These are phyloP conservation scores for Aspergillus sclerotioniger DNA, from an alignment of 495 filamentous ascomycete genomes.

Conservation along the genomic window DNA sequence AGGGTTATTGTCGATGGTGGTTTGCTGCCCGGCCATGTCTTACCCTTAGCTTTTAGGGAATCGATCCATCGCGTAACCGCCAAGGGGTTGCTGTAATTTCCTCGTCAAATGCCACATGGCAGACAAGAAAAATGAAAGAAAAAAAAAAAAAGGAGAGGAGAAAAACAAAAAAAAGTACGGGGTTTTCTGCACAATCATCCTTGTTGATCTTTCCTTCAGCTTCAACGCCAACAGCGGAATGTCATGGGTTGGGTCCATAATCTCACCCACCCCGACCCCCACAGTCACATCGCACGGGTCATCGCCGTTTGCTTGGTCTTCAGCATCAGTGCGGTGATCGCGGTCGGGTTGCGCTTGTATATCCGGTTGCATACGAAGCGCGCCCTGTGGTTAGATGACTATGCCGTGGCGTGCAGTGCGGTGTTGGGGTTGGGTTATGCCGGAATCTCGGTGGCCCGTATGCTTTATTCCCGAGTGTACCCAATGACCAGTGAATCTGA, in stretches of 20 bases:
- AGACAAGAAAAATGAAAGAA: not conserved
- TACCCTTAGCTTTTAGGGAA: not conserved
- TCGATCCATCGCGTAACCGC: not conserved
- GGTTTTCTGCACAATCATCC: not conserved
- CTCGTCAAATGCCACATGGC: not conserved
- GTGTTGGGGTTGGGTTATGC: conserved; percentile 23
- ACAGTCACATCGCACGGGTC: conserved; percentile 20
- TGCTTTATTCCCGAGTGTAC: conserved; percentile 12
- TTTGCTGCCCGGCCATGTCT: conserved; percentile 1
- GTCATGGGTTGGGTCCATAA: conserved; percentile 36
- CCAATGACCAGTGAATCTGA: conserved; percentile 3
- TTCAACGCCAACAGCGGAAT: not conserved
- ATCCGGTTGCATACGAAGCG: conserved; percentile 22
- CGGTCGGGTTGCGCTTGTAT: conserved; percentile 26
- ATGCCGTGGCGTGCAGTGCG: conserved; percentile 23
- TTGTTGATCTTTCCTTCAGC: not conserved
- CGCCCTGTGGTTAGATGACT: conserved; percentile 28
- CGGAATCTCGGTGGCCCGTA: conserved; percentile 25
- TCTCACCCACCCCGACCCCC: conserved; percentile 22
- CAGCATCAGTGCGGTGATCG: conserved; percentile 20
- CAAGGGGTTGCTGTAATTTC: not conserved
- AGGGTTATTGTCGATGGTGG: too few species aligned
- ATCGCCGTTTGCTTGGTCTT: conserved; percentile 24
- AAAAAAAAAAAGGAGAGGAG: not conserved
- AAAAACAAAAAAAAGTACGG: not conserved